Evolutionary conservation across 2,329 filamentous ascomycete genomes (phyloP), one percentile per base, ranked within the genome.

Genomic region (Pseudogymnoascus verrucosus): DNA sequence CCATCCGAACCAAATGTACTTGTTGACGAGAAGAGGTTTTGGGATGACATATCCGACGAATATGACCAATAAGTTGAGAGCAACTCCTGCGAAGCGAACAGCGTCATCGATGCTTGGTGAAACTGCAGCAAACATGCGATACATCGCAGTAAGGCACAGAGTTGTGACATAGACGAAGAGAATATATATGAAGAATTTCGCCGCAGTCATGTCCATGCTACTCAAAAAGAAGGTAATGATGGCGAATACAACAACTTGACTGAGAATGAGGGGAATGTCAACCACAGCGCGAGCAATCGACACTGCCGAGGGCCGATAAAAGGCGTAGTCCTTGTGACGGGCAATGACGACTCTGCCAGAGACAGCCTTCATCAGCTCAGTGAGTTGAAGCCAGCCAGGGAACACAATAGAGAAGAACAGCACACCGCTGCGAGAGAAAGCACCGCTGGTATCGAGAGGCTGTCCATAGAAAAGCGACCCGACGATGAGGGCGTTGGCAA

Each of bases 391-490:
- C 7, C 89, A 74, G 63, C 80, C 78, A 70, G 88, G 86, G 73
- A 82, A 86, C 0, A 90, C 76, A 0, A 89, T 76, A 0, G 86
- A 77, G 62, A 89, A 82, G 77, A 89, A 90, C 3, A 88, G 74
- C 0, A 85, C 81, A 61, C 87, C 88, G 0, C 81, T 79, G 68
- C 88, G 88, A 68, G 83, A 71, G 71, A 89, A 89, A 0, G 89
- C 74, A 7, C 87, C 87, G 0, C 74, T 78, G 0, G 84, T 83
- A 61, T 81, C 84, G 21, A 75, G 65, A 0, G 85, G 80, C 0
- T 86, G 82, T 63, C 85, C 79, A 74, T 89, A 90, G 74, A 90
- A 90, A 3, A 89, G 78, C 0, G 86, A 89, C 4, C 86, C 87
- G 1, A 81, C 78, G 64, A 89, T 82, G 4, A 90, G 73, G 0